phyloP scores from a whole-genome alignment of 768 basidiomycete genomes.

The Jaapia argillacea region DNA sequence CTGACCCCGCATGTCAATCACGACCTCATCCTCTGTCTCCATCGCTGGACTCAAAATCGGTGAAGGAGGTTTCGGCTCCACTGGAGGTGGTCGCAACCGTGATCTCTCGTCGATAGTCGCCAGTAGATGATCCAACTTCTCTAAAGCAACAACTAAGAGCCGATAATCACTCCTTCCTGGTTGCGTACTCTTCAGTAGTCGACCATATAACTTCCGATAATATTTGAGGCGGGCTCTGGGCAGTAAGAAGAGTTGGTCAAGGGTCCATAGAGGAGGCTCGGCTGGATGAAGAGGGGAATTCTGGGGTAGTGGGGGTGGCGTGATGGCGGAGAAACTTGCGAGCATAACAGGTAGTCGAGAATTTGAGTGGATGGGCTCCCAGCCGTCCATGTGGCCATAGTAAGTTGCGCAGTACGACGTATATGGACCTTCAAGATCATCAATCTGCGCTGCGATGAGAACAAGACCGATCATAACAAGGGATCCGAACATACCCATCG shows the following conservation, averaged over 20 bases:
- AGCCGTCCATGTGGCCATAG: slow-evolving; percentile 70
- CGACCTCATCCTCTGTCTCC: slow-evolving; percentile 45
- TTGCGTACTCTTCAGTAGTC: slow-evolving; percentile 76
- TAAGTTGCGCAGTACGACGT: slow-evolving; percentile 68
- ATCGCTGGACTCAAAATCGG: too few species aligned
- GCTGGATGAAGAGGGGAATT: slow-evolving; percentile 22
- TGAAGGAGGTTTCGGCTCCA: neutral
- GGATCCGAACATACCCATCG: slow-evolving; percentile 66
- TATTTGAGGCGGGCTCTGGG: slow-evolving; percentile 82
- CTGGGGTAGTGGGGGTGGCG: slow-evolving; percentile 43
- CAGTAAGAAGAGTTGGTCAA: slow-evolving; percentile 82
- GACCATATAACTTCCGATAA: slow-evolving; percentile 83
- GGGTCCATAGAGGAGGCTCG: slow-evolving; percentile 53
- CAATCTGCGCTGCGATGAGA: slow-evolving; percentile 48
- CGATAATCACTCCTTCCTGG: slow-evolving; percentile 83
- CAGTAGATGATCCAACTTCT: slow-evolving; percentile 70
- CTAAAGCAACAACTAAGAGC: slow-evolving; percentile 69
- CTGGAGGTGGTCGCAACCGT: neutral
- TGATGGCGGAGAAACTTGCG: slow-evolving; percentile 51
- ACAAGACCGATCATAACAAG: neutral
- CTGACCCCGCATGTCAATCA: slow-evolving; percentile 42
- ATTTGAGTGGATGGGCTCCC: slow-evolving; percentile 75
- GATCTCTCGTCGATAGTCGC: slow-evolving; percentile 43
- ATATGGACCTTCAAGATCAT: slow-evolving; percentile 85
- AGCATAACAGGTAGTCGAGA: slow-evolving; percentile 59